phyloP scores from a whole-genome alignment of 371 early-diverging fungal genomes.

The Mortierella sp. region DNA sequence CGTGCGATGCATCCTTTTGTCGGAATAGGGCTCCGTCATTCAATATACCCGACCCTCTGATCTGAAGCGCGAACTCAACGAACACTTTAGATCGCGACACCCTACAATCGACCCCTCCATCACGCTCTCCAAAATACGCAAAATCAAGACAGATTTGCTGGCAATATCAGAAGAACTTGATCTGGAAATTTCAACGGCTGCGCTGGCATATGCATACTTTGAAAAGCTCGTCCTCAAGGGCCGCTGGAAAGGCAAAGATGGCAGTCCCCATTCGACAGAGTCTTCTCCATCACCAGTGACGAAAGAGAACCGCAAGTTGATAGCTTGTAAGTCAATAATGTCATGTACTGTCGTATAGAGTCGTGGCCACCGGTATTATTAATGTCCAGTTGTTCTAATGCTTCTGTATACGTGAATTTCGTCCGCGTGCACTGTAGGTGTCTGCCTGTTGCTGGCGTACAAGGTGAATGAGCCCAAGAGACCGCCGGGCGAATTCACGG shows the following conservation, averaged over 20 bases:
- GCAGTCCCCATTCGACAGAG: slow-evolving; percentile 58
- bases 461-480: slow-evolving; percentile 92
- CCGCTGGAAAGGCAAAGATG: slow-evolving; percentile 45
- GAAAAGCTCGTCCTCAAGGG: slow-evolving; percentile 89
- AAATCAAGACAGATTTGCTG: slow-evolving; percentile 75
- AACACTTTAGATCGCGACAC: slow-evolving; percentile 80
- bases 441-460: slow-evolving; percentile 81
- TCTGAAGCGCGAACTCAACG: slow-evolving; percentile 76
- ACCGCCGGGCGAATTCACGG: slow-evolving; percentile 59
- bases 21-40: slow-evolving; percentile 71
- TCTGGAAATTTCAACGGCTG: slow-evolving; percentile 92
- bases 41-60: slow-evolving; percentile 72
- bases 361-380: too few species aligned
- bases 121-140: slow-evolving; percentile 84
- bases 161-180: slow-evolving; percentile 64
- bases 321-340: slow-evolving; percentile 76
- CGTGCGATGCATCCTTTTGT: neutral
- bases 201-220: slow-evolving; percentile 90
- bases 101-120: slow-evolving; percentile 79
- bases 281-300: slow-evolving; percentile 64
- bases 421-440: slow-evolving; percentile 56
- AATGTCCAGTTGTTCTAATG: too few species aligned
- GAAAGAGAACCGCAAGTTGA: slow-evolving; percentile 82
- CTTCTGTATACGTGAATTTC: neutral
- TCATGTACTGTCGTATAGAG: too few species aligned